Percentiles rank a stretch among this genome's conserved stretches.
These are phyloP conservation scores for Talaromyces thailandensis DNA, from an alignment of 495 filamentous ascomycete species.

Conservation along the genomic window DNA sequence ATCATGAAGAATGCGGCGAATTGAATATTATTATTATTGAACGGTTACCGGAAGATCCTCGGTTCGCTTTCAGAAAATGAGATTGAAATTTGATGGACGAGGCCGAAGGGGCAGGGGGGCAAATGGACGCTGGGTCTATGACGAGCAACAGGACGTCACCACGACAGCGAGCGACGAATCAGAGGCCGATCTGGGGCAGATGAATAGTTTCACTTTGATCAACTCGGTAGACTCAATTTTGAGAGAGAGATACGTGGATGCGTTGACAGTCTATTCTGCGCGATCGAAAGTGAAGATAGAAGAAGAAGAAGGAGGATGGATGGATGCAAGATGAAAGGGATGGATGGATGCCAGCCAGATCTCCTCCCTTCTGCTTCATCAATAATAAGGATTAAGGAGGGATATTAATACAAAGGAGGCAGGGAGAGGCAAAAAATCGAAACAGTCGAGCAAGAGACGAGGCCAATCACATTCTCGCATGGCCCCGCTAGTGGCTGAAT, in stretches of 20 bases:
- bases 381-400: no score
- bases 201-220: background rate
- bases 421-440: background rate
- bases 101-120: background rate
- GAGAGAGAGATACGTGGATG: conserved; percentile 7
- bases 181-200: background rate
- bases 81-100: background rate
- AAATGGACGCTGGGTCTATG: background rate
- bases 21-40: background rate
- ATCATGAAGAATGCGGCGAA: background rate
- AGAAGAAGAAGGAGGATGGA: background rate
- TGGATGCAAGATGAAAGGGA: background rate
- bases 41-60: background rate
- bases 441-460: background rate
- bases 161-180: background rate
- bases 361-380: background rate
- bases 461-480: background rate
- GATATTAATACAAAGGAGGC: no score
- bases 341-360: background rate
- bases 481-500: no score
- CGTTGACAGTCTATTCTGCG: no score
- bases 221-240: background rate
- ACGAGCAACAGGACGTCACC: background rate
- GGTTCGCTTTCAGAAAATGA: background rate
- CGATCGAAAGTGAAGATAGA: conserved; percentile 13